Conservation (phyloP, 495 filamentous ascomycete species). For the Podospora sp. region DNA sequence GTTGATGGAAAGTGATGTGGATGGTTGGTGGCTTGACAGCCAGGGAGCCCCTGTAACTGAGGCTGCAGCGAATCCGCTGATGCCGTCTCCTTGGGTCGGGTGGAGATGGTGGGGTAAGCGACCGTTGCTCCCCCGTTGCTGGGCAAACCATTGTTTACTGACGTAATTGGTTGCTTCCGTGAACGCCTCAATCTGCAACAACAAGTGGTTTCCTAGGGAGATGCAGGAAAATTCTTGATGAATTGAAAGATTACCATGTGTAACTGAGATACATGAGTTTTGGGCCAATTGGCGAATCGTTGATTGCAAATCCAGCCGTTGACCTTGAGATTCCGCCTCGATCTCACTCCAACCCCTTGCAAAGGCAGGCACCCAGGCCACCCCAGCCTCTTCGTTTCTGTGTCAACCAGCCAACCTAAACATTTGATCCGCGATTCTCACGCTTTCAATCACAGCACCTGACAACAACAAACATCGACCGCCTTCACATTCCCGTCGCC, state of each 20-base stretch:
- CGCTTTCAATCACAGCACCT: neutral
- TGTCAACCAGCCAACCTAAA: slow-evolving; percentile 30
- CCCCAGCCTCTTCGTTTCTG: slow-evolving; percentile 36
- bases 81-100: neutral
- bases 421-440: slow-evolving; percentile 7
- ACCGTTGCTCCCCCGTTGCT: slow-evolving; percentile 15
- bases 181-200: neutral
- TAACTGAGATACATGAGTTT: neutral
- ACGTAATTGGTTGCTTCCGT: neutral
- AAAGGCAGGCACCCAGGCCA: neutral
- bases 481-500: neutral
- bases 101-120: neutral
- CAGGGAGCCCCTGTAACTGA: neutral
- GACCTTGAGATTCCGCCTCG: neutral
- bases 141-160: slow-evolving; percentile 19
- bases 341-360: neutral
- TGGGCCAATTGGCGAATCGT: neutral
- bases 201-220: neutral
- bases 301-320: neutral
- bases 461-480: neutral
- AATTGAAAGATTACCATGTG: neutral
- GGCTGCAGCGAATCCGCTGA: neutral
- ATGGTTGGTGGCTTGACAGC: neutral
- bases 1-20: neutral
- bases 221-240: neutral